A percentile compares a stretch with the other conserved stretches of the same genome.
Evolutionary conservation across 2,329 filamentous ascomycete species (phyloP).

Genomic region (Ophiostoma perfectum): DNA sequence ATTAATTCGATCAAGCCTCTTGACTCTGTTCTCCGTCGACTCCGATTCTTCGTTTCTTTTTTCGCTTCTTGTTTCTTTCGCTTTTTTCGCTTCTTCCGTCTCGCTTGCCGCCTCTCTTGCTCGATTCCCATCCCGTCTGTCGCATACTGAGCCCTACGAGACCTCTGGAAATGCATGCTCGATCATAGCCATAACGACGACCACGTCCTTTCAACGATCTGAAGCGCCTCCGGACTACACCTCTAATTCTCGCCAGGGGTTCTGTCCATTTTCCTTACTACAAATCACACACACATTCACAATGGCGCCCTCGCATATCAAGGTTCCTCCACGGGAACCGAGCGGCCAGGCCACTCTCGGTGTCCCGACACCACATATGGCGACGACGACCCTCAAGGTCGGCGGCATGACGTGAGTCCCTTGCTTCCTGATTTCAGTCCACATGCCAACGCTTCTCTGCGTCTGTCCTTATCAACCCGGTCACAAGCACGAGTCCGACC

Average conservation of each 20-base stretch:
- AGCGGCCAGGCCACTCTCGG: conserved; percentile 31
- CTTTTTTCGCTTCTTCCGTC: not conserved
- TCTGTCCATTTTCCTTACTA: not conserved
- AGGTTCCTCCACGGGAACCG: conserved; percentile 38
- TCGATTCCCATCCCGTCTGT: too few relatives aligned
- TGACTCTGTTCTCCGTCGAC: not conserved
- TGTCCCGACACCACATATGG: conserved; percentile 58
- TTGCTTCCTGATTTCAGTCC: conserved; percentile 12
- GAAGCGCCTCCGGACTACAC: too few relatives aligned
- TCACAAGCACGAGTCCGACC: not conserved
- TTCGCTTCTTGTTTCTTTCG: not conserved
- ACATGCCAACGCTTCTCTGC: not conserved
- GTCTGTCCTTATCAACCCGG: too few relatives aligned
- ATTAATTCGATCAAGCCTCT: not conserved
- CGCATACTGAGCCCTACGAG: too few relatives aligned
- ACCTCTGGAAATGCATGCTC: not conserved
- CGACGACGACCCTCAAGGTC: conserved; percentile 84
- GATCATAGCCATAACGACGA: not conserved
- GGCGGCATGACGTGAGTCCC: conserved; percentile 72
- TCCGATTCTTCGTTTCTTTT: not conserved
- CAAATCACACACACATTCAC: not conserved
- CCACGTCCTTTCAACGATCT: too few relatives aligned
- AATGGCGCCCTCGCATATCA: conserved; percentile 50
- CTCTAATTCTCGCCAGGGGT: too few relatives aligned
- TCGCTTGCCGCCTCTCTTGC: not conserved